phyloP scores from a whole-genome alignment of 2,329 filamentous ascomycete genomes.

The Didymellaceae sp. region DNA sequence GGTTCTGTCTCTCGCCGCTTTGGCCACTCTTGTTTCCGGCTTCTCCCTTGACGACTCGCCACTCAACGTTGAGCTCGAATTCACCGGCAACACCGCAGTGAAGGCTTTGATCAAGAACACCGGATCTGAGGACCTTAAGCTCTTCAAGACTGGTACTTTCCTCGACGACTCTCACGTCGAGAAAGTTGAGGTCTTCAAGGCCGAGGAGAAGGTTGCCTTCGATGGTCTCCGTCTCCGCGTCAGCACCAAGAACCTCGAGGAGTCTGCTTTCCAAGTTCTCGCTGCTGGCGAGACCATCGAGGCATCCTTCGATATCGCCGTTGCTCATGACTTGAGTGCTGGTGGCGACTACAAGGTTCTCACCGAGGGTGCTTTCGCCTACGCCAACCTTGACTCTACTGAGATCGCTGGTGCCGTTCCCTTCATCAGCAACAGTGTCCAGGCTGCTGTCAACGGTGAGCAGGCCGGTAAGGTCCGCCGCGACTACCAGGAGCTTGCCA shows the following conservation, averaged over 20 bases:
- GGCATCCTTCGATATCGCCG: conserved; percentile 60
- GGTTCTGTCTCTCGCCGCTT: conserved; percentile 19
- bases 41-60: conserved; percentile 39
- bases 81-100: conserved; percentile 58
- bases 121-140: conserved; percentile 55
- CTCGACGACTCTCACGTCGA: conserved; percentile 58
- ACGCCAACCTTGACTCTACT: conserved; percentile 59
- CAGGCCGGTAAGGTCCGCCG: conserved; percentile 58
- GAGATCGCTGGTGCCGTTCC: conserved; percentile 56
- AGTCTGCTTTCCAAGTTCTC: conserved; percentile 59
- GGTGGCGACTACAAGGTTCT: conserved; percentile 62
- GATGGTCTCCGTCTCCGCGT: conserved; percentile 60
- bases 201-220: conserved; percentile 57
- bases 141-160: conserved; percentile 60
- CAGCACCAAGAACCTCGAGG: conserved; percentile 52
- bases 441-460: conserved; percentile 61
- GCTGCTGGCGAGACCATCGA: conserved; percentile 55
- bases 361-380: conserved; percentile 63
- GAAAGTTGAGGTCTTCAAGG: conserved; percentile 59
- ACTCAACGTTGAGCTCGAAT: conserved; percentile 51
- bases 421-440: conserved; percentile 64
- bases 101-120: conserved; percentile 61
- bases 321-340: conserved; percentile 58
- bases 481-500: conserved; percentile 53
- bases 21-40: conserved; percentile 24